phyloP scores from a whole-genome alignment of 2,329 filamentous ascomycete genomes.

The Ophiocordyceps camponoti-saundersi region DNA sequence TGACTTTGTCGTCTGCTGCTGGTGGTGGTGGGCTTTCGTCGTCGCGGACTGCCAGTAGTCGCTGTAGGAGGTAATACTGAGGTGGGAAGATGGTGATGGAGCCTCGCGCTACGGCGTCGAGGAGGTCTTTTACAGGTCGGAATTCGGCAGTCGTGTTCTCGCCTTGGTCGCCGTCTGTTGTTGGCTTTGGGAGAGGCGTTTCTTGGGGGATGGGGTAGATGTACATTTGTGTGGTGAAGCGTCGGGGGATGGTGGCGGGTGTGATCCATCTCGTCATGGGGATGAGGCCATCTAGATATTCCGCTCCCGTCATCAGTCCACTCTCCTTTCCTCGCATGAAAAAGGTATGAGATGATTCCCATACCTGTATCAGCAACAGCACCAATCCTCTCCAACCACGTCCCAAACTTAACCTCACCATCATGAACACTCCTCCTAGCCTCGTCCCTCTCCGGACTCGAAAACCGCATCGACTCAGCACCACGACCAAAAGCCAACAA shows the following conservation, averaged over 20 bases:
- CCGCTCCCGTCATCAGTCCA: background rate
- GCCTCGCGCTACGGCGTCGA: constrained; percentile 41
- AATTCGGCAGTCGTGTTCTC: background rate
- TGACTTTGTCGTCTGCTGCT: constrained; percentile 32
- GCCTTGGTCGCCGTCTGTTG: background rate
- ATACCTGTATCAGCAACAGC: constrained; percentile 49
- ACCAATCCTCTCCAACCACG: constrained; percentile 42
- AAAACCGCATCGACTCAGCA: background rate
- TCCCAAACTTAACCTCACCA: constrained; percentile 39
- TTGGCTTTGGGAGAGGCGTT: background rate
- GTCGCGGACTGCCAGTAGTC: constrained; percentile 33
- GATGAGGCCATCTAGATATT: constrained; percentile 25
- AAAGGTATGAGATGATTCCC: constrained; percentile 3
- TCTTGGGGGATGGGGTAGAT: constrained; percentile 63
- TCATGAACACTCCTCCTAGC: too few relatives aligned
- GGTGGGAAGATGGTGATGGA: constrained; percentile 80
- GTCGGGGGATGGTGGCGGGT: constrained; percentile 49
- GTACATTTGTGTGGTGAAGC: constrained; percentile 96
- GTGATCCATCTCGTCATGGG: constrained; percentile 92
- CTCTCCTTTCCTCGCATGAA: too few relatives aligned
- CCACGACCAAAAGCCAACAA: constrained; percentile 46
- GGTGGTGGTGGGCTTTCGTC: background rate
- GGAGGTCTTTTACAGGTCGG: constrained; percentile 33
- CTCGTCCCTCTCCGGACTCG: too few relatives aligned
- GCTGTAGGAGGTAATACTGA: constrained; percentile 61